phyloP scores from a whole-genome alignment of 225 moss, liverwort and hornwort genomes.

The Climacium dendroides region DNA sequence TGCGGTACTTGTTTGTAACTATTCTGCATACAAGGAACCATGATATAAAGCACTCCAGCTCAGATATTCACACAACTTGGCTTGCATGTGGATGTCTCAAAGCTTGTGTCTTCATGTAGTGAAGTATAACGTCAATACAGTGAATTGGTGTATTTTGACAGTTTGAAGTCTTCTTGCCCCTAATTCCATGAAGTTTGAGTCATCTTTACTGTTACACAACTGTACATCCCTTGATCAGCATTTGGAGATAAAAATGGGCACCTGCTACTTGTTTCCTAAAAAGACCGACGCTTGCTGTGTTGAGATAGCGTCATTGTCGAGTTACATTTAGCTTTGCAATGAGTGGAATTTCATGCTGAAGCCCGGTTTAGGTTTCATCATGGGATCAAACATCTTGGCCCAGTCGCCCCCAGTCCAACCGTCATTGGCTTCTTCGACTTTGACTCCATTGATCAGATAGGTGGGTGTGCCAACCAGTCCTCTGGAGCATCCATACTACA shows the following conservation, averaged over 20 bases:
- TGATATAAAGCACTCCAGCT: background rate
- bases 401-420: conserved; percentile 58
- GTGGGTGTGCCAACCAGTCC: conserved; percentile 59
- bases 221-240: background rate
- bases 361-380: background rate
- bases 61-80: background rate
- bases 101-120: background rate
- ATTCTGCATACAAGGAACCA: background rate
- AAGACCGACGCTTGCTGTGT: background rate
- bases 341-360: background rate
- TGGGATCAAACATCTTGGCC: conserved; percentile 51
- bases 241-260: background rate
- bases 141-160: background rate
- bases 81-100: background rate
- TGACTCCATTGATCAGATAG: conserved; percentile 56
- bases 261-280: background rate
- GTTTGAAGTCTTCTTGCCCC: background rate
- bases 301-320: background rate
- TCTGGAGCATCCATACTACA: conserved; percentile 78
- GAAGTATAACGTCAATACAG: background rate
- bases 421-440: conserved; percentile 31
- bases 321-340: background rate
- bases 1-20: background rate
- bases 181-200: background rate
- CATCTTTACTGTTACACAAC: background rate